Evolutionary conservation across 805 yeast genomes (phyloP).

Genomic region (Lipomyces kockii): DNA sequence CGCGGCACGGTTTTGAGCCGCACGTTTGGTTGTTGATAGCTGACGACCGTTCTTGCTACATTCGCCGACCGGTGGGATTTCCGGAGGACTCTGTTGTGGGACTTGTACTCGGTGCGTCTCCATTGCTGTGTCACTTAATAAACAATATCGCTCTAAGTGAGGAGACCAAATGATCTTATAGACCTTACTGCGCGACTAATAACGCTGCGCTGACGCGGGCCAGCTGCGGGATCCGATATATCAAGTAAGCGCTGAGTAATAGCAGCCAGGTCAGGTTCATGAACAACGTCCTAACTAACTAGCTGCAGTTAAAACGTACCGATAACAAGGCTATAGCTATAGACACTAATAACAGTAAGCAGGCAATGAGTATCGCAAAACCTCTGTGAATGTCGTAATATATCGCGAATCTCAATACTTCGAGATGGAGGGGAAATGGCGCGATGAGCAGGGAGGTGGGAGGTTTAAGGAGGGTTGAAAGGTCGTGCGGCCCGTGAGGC

Average conservation of each 20-base stretch:
- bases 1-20: conserved; percentile 89
- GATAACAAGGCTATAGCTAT: neutral
- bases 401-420: neutral
- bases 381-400: neutral
- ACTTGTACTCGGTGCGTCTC: neutral
- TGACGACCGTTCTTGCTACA: conserved; percentile 47
- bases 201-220: neutral
- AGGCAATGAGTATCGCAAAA: neutral
- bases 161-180: neutral
- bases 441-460: neutral
- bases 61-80: conserved; percentile 34
- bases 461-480: neutral
- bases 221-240: neutral
- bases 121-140: neutral
- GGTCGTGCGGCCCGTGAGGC: conserved; percentile 2
- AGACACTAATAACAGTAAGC: neutral
- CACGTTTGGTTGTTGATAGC: conserved; percentile 74
- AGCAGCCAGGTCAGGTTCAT: neutral
- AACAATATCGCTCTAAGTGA: neutral
- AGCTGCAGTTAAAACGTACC: neutral
- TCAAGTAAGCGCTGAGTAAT: neutral
- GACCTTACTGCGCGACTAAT: neutral
- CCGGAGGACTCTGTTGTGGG: neutral
- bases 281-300: no score
- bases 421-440: neutral